phyloP scores from a whole-genome alignment of 1,139 yeast species.

The Suhomyces choctaworum region DNA sequence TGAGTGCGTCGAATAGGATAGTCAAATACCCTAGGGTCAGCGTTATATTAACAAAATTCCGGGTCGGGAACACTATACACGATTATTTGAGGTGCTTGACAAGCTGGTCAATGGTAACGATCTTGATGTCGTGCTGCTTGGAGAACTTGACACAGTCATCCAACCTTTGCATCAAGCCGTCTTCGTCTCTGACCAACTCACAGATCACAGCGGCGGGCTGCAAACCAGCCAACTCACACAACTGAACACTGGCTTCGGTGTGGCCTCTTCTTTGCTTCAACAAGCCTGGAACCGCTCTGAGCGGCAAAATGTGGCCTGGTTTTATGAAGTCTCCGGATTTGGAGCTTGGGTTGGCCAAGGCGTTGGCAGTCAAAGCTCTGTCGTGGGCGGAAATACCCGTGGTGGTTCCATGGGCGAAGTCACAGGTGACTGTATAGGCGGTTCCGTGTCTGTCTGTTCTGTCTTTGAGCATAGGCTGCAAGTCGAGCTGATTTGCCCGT shows the following conservation, averaged over 20 bases:
- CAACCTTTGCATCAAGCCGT: conserved; percentile 94
- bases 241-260: conserved; percentile 95
- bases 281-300: conserved; percentile 88
- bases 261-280: conserved; percentile 88
- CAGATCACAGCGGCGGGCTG: conserved; percentile 91
- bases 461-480: conserved; percentile 73
- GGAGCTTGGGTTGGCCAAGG: conserved; percentile 62
- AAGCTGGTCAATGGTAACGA: conserved; percentile 80
- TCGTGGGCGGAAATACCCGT: conserved; percentile 97
- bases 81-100: conserved; percentile 33
- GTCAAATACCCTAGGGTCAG: too few relatives aligned
- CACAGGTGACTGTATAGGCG: conserved; percentile 93
- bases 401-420: conserved; percentile 82
- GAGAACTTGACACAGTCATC: conserved; percentile 81
- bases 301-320: conserved; percentile 94
- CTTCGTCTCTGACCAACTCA: conserved; percentile 89
- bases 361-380: conserved; percentile 78
- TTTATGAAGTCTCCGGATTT: conserved; percentile 69
- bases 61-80: background rate
- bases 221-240: conserved; percentile 73
- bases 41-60: background rate
- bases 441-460: conserved; percentile 89
- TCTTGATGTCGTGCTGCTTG: conserved; percentile 58
- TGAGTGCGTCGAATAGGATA: too few relatives aligned
- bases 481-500: conserved; percentile 74